Conservation (phyloP, 1,139 yeast genomes). For the Yamadazyma songkhlaensis region DNA sequence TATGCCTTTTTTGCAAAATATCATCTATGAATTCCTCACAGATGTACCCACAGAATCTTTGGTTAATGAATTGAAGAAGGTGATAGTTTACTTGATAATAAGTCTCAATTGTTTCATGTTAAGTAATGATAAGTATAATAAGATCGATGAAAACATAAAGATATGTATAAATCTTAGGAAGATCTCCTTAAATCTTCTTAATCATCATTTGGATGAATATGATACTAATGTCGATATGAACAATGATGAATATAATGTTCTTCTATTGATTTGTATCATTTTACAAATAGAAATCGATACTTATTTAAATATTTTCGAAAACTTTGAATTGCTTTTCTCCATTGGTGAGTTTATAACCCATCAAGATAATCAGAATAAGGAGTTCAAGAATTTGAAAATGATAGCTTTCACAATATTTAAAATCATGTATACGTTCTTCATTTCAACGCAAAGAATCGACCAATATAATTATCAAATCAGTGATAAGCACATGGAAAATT, state of each 20-base stretch:
- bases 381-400: constrained; percentile 13
- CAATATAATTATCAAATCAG: constrained; percentile 37
- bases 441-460: constrained; percentile 40
- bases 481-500: constrained; percentile 27
- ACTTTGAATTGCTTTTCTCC: constrained; percentile 41
- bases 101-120: constrained; percentile 28
- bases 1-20: constrained; percentile 27
- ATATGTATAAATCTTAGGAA: constrained; percentile 39
- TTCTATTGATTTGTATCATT: constrained; percentile 29
- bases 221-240: constrained; percentile 26
- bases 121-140: constrained; percentile 11
- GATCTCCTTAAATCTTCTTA: constrained; percentile 32
- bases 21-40: constrained; percentile 29
- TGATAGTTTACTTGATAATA: constrained; percentile 23
- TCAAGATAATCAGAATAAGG: constrained; percentile 8
- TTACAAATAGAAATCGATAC: constrained; percentile 39
- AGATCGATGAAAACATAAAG: constrained; percentile 25
- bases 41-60: constrained; percentile 8
- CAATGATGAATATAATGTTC: constrained; percentile 21
- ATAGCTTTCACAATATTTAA: constrained; percentile 27
- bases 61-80: constrained; percentile 21
- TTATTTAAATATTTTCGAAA: constrained; percentile 40
- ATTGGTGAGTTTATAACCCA: constrained; percentile 33
- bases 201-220: constrained; percentile 42
- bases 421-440: constrained; percentile 30